Evolutionary conservation across 2,329 filamentous ascomycete genomes (phyloP).

Genomic region (Graphilbum fragrans): DNA sequence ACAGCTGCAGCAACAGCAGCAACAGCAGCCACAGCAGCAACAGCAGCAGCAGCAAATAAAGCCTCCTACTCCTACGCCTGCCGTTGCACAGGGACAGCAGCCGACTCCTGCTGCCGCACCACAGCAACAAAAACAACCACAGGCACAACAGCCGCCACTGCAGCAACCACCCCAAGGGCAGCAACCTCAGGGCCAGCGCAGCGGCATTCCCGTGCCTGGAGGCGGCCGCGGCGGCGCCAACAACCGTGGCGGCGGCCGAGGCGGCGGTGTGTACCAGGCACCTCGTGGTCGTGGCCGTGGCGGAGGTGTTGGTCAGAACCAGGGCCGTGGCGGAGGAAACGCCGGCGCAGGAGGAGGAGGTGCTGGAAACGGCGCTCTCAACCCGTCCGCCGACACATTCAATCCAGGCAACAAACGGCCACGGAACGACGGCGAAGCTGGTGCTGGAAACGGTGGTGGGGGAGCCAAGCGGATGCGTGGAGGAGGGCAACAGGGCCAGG

Average conservation of each 20-base stretch:
- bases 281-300: slow-evolving; percentile 15
- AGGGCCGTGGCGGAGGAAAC: slow-evolving; percentile 11
- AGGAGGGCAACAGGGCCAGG: slow-evolving; percentile 5
- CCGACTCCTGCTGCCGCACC: background rate
- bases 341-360: slow-evolving; percentile 29
- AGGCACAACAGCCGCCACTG: slow-evolving; percentile 6
- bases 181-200: slow-evolving; percentile 1
- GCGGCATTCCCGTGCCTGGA: slow-evolving; percentile 12
- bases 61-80: background rate
- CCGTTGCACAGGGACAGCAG: background rate
- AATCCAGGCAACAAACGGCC: slow-evolving; percentile 43
- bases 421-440: slow-evolving; percentile 32
- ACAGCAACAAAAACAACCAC: slow-evolving; percentile 6
- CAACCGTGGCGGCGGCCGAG: slow-evolving; percentile 9
- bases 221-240: slow-evolving; percentile 11
- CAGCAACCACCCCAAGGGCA: slow-evolving; percentile 7
- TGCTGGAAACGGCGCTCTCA: slow-evolving; percentile 29
- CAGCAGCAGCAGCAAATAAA: slow-evolving; percentile 1
- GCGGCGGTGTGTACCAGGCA: slow-evolving; percentile 16
- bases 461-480: slow-evolving; percentile 26
- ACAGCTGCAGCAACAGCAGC: background rate
- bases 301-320: slow-evolving; percentile 11
- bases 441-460: no score
- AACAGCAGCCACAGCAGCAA: slow-evolving; percentile 1
- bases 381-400: slow-evolving; percentile 37